A percentile compares a stretch with the other conserved stretches of the same genome.
Conservation (phyloP, 2,329 filamentous ascomycete genomes). For the Beauveria sp. region DNA sequence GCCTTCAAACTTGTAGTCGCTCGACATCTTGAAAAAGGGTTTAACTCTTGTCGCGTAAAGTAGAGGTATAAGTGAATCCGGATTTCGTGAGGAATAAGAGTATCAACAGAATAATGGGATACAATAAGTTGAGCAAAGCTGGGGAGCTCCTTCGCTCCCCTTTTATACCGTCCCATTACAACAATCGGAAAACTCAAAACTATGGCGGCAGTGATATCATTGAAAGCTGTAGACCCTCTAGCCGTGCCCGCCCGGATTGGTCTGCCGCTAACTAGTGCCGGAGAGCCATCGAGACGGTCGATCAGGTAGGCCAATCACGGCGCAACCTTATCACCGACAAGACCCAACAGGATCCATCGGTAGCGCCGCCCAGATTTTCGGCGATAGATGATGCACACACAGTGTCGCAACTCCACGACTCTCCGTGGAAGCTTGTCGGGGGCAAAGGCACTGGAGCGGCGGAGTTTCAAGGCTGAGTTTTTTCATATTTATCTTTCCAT, state of each 20-base stretch:
- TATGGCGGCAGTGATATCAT: conserved; percentile 1
- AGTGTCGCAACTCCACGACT: not conserved
- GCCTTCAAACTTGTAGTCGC: conserved; percentile 41
- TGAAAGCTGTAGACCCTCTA: not conserved
- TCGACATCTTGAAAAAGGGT: conserved; percentile 20
- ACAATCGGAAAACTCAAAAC: not conserved
- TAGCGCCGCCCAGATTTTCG: conserved; percentile 8
- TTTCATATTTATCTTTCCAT: not conserved
- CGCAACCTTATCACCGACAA: conserved; percentile 5
- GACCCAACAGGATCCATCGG: not conserved
- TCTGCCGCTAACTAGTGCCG: not conserved
- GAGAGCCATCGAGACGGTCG: not conserved
- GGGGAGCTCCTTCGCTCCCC: not conserved
- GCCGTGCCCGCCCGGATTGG: not conserved
- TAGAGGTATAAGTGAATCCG: not conserved
- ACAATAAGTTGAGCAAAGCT: not conserved
- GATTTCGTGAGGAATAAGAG: not conserved
- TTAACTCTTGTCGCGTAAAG: not conserved
- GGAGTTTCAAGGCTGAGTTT: not conserved
- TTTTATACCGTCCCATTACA: not conserved
- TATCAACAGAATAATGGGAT: not conserved
- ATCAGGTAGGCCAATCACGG: not conserved
- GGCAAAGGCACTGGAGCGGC: not conserved
- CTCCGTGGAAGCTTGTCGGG: not conserved
- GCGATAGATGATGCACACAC: conserved; percentile 10